Conservation (phyloP, 768 basidiomycete genomes). For the Trametes coccinea region DNA sequence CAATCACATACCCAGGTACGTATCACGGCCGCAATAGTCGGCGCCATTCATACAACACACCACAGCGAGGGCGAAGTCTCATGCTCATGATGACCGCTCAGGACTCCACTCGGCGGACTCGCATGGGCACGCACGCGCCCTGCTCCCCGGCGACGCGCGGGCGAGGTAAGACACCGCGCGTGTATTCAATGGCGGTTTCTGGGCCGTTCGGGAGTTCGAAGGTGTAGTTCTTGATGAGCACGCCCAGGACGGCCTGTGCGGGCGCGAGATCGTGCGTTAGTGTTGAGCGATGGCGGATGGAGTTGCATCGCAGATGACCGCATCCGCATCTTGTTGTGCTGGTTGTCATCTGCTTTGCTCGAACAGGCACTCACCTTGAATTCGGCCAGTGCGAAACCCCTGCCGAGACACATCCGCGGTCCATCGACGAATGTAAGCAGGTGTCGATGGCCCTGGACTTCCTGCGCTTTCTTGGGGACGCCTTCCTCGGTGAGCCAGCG, state of each 20-base stretch:
- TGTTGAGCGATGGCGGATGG: too few relatives aligned
- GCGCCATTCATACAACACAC: too few relatives aligned
- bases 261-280: too few relatives aligned
- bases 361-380: slow-evolving; percentile 42
- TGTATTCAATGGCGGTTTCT: slow-evolving; percentile 34
- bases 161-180: slow-evolving; percentile 25
- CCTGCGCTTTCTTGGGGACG: slow-evolving; percentile 32
- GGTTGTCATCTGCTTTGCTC: too few relatives aligned
- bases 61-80: too few relatives aligned
- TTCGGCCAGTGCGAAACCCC: slow-evolving; percentile 42
- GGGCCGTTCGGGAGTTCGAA: slow-evolving; percentile 39
- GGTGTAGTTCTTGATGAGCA: slow-evolving; percentile 43
- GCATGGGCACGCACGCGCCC: slow-evolving; percentile 29
- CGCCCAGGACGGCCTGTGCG: slow-evolving; percentile 41
- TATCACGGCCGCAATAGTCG: too few relatives aligned
- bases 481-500: slow-evolving; percentile 42
- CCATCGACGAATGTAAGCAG: slow-evolving; percentile 49
- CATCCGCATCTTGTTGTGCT: too few relatives aligned
- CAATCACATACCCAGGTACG: too few relatives aligned
- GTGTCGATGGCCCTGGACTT: slow-evolving; percentile 41
- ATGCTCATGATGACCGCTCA: background rate
- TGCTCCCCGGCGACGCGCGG: slow-evolving; percentile 26
- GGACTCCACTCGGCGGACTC: slow-evolving; percentile 25
- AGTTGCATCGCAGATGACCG: too few relatives aligned
- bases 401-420: slow-evolving; percentile 46